A percentile compares a stretch with the other conserved stretches of the same genome.
These are phyloP conservation scores for Arachnomyces sp. DNA, from an alignment of 2,329 filamentous ascomycete species.

Conservation along the genomic window DNA sequence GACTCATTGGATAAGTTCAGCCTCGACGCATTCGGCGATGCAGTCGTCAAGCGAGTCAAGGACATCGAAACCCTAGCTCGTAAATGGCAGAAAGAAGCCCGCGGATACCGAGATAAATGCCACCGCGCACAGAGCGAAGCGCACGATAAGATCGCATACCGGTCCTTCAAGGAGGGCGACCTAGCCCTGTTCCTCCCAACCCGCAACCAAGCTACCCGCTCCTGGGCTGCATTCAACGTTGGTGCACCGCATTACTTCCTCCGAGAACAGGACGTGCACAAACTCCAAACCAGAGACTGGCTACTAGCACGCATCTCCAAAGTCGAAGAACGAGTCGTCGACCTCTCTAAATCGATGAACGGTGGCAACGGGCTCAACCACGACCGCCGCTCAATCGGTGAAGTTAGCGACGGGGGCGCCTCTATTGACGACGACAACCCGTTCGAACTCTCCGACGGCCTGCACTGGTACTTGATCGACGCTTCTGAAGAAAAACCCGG, in stretches of 20 bases:
- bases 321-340: constrained; percentile 86
- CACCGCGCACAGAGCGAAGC: constrained; percentile 73
- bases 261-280: constrained; percentile 82
- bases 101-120: constrained; percentile 78
- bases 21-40: constrained; percentile 73
- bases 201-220: constrained; percentile 83
- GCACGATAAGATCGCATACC: constrained; percentile 92
- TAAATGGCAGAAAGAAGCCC: constrained; percentile 85
- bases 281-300: constrained; percentile 80
- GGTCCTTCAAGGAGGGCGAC: constrained; percentile 93
- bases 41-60: constrained; percentile 79
- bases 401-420: constrained; percentile 43
- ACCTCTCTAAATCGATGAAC: constrained; percentile 72
- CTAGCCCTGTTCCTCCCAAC: constrained; percentile 90
- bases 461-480: constrained; percentile 94
- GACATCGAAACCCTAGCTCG: constrained; percentile 89
- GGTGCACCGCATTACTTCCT: constrained; percentile 96
- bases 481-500: constrained; percentile 86
- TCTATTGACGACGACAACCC: constrained; percentile 84
- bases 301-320: constrained; percentile 88
- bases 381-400: constrained; percentile 42
- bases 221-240: constrained; percentile 98
- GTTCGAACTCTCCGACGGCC: constrained; percentile 87
- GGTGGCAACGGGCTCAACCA: constrained; percentile 39
- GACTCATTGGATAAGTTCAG: constrained; percentile 69